Evolutionary conservation across 257 asterid species (phyloP).

Genomic region (Nemophila menziesii): DNA sequence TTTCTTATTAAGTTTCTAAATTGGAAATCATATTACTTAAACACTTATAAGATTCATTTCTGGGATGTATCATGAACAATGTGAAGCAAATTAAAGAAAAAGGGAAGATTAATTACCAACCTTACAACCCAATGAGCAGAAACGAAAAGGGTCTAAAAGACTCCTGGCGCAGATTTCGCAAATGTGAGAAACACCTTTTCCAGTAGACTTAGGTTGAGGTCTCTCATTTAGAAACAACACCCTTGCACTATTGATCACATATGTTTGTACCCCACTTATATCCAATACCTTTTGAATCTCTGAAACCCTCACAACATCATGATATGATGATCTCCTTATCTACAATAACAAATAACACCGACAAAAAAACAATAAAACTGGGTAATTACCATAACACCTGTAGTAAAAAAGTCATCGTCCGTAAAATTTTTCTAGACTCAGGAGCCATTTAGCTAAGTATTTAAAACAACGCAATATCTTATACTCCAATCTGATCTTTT

Average conservation of each 20-base stretch:
- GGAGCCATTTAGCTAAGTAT: no score
- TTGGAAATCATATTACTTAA: no score
- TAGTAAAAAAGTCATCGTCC: no score
- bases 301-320: conserved; percentile 91
- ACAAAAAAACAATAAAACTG: not conserved
- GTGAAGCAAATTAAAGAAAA: not conserved
- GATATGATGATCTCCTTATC: conserved; percentile 96
- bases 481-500: no score
- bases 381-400: no score
- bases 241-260: conserved; percentile 94
- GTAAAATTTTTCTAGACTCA: no score
- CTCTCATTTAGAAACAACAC: conserved; percentile 85
- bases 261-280: conserved; percentile 78
- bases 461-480: no score
- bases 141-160: conserved; percentile 74
- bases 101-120: conserved; percentile 17
- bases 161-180: conserved; percentile 83
- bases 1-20: no score
- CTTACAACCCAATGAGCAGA: conserved; percentile 95
- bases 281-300: conserved; percentile 89
- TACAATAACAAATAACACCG: conserved; percentile 5
- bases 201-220: conserved; percentile 74
- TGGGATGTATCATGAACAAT: not conserved
- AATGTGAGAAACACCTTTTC: conserved; percentile 63
- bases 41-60: no score